A percentile compares a stretch with the other conserved stretches of the same genome.
Evolutionary conservation across 2,329 filamentous ascomycete genomes (phyloP).

Genomic region (Arthroderma sp.): DNA sequence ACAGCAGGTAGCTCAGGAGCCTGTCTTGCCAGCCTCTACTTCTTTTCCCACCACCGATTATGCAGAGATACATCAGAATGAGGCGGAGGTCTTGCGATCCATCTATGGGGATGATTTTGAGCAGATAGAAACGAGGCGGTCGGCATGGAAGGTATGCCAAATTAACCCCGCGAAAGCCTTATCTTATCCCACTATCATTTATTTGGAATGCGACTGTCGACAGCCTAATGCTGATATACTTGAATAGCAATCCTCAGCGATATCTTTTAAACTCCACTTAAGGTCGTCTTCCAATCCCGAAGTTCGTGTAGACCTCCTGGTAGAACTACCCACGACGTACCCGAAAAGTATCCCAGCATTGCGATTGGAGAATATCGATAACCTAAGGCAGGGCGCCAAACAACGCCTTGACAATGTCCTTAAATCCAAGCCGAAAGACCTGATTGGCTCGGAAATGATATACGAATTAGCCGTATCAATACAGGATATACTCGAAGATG

Average conservation of each 20-base stretch:
- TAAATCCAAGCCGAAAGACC: conserved; percentile 52
- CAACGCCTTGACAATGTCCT: conserved; percentile 60
- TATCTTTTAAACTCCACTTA: conserved; percentile 67
- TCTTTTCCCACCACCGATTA: conserved; percentile 46
- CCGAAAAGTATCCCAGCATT: conserved; percentile 70
- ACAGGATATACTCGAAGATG: conserved; percentile 66
- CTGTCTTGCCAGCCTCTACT: conserved; percentile 20
- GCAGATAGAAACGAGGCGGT: conserved; percentile 52
- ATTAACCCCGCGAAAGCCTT: too few relatives aligned
- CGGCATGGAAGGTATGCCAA: conserved; percentile 68
- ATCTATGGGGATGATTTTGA: conserved; percentile 86
- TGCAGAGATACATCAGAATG: conserved; percentile 73
- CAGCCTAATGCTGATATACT: conserved; percentile 4
- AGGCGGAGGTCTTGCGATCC: conserved; percentile 70
- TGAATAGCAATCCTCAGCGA: conserved; percentile 57
- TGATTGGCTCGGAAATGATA: conserved; percentile 53
- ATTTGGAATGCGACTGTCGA: background rate
- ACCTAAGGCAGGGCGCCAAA: conserved; percentile 56
- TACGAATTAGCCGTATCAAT: conserved; percentile 48
- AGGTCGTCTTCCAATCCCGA: conserved; percentile 61
- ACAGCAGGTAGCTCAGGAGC: conserved; percentile 18
- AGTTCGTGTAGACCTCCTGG: conserved; percentile 56
- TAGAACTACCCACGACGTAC: conserved; percentile 79
- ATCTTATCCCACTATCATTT: too few relatives aligned
- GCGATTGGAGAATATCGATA: conserved; percentile 49